Percentiles rank a stretch among this genome's conserved stretches.
phyloP scores from a whole-genome alignment of 176 grass and related monocot species.

The Triticum turgidum region DNA sequence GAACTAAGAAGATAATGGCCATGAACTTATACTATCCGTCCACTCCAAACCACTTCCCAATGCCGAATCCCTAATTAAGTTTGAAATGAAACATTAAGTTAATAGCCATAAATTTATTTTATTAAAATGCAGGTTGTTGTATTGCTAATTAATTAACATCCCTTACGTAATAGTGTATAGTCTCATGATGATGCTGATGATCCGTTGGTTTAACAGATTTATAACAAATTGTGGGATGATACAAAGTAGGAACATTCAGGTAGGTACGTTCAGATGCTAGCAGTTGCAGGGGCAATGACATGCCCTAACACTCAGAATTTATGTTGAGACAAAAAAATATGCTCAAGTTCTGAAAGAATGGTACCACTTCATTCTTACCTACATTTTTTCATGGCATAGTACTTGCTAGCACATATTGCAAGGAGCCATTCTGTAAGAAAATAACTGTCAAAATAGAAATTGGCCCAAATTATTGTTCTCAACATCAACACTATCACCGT shows the following conservation, averaged over 20 bases:
- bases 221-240: constrained; percentile 34
- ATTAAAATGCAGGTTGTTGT: not conserved
- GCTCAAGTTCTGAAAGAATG: no score
- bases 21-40: no score
- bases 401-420: no score
- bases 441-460: no score
- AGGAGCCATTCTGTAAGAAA: no score
- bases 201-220: constrained; percentile 65
- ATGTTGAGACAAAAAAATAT: no score
- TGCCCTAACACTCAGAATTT: not conserved
- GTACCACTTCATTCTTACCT: no score
- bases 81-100: constrained; percentile 26
- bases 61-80: constrained; percentile 46
- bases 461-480: no score
- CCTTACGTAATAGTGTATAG: constrained; percentile 76
- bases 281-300: not conserved
- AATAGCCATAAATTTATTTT: not conserved
- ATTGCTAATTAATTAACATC: constrained; percentile 58
- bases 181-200: constrained; percentile 73
- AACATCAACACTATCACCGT: no score
- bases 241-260: not conserved
- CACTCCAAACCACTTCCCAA: no score
- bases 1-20: no score
- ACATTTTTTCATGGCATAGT: no score
- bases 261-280: not conserved